Evolutionary conservation across 768 basidiomycete species (phyloP), one percentile per base, ranked within the genome.

Genomic region (Mycena rosella): DNA sequence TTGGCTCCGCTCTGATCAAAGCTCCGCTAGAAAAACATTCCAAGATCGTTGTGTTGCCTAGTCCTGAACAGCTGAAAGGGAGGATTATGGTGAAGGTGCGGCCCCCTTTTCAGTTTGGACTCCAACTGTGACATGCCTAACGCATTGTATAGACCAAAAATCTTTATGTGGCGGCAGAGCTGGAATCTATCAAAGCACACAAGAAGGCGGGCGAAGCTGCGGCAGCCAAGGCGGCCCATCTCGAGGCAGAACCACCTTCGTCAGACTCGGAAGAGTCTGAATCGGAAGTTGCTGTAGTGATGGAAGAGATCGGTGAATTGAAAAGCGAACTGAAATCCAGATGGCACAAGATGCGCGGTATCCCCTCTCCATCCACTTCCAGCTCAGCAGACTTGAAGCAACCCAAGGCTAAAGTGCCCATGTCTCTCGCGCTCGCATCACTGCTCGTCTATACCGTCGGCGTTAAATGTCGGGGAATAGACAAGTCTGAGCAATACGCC

Each of bases 401-500:
- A 58, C n/a, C 60, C 81, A 80, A 77, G 73, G 80, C 60, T 13
- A 92, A 90, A 73, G 79, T 80, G 26, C 89, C 88, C 73, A 96
- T 95, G 89, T 96, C 96, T 0, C 76, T 86, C 27, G 84, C 86
- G 2, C 86, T 99, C 2, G 86, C 90, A 1, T 82, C 87, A 0
- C 85, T 98, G n/a, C 85, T 99, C 13, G 93, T 99, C 29, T 99
- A 99, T 78, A 98, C 97, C 3, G 89, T 97, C 51, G 98, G 98
- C 9, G 96, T 99, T 65, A 98, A 98, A 75, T 98, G 92, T 69
- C 90, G 91, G 18, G 96, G 97, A 0, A 88, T 99, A 78, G 95
- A 95, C 82, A 94, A 96, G 80, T 91, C 93, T 73, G 92, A 95
- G 71, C 82, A 85, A 40, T 98, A 99, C 75, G 91, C 91, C 7